These are phyloP conservation scores for Gloeophyllum trabeum DNA, from an alignment of 768 basidiomycete genomes.

Conservation along the genomic window DNA sequence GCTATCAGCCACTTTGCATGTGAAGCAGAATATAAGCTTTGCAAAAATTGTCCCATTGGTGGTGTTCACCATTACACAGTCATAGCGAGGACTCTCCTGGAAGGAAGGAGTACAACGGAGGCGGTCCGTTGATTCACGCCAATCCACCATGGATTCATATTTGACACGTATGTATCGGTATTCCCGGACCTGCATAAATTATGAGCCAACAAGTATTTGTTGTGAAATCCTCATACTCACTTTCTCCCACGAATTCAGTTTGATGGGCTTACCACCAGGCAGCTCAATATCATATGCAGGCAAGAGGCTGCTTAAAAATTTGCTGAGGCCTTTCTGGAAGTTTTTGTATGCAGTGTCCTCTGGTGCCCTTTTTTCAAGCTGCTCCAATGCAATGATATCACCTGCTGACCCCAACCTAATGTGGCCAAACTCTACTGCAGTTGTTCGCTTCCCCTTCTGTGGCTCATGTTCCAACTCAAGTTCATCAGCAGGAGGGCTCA, in stretches of 20 bases:
- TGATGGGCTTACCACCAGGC: not conserved
- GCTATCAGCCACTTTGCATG: conserved; percentile 7
- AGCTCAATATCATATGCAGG: not conserved
- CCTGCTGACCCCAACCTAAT: not conserved
- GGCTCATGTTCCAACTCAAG: no score
- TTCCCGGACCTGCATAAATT: conserved; percentile 8
- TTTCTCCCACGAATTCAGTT: not conserved
- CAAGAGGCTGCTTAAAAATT: not conserved
- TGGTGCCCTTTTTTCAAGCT: not conserved
- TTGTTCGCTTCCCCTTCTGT: not conserved
- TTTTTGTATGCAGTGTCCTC: not conserved
- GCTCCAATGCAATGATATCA: not conserved
- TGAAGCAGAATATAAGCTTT: conserved; percentile 13
- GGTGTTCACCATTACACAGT: conserved; percentile 16
- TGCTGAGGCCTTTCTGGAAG: not conserved
- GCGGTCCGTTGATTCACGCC: conserved; percentile 6
- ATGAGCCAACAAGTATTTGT: not conserved
- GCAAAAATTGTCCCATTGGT: conserved; percentile 10
- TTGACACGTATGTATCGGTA: conserved; percentile 7
- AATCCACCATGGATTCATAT: conserved; percentile 11
- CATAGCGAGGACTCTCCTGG: conserved; percentile 7
- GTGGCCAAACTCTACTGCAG: not conserved
- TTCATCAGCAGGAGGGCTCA: not conserved
- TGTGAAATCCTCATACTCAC: not conserved
- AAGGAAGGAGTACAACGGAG: conserved; percentile 10